These are phyloP conservation scores for Camellia japonica DNA, from an alignment of 148 eudicot species.

Conservation along the genomic window DNA sequence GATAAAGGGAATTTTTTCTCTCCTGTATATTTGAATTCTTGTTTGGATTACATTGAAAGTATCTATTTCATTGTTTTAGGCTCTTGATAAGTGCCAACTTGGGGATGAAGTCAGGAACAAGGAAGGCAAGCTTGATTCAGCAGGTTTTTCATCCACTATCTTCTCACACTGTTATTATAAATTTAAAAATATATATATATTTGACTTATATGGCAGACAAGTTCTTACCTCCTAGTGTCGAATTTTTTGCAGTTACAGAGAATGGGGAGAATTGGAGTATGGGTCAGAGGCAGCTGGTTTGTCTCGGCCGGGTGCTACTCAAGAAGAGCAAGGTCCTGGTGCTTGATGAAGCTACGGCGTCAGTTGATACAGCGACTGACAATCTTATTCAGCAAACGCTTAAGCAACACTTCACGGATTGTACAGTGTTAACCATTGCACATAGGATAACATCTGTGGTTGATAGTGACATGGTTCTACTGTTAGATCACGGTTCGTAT, in stretches of 20 bases:
- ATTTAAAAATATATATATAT: no score
- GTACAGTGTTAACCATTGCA: slow-evolving; percentile 47
- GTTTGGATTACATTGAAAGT: background rate
- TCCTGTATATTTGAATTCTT: no score
- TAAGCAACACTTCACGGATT: slow-evolving; percentile 37
- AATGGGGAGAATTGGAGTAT: slow-evolving; percentile 65
- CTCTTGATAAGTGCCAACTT: slow-evolving; percentile 91
- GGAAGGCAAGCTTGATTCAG: slow-evolving; percentile 74
- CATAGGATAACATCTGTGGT: slow-evolving; percentile 62
- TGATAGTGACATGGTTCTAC: slow-evolving; percentile 70
- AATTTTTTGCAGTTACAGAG: slow-evolving; percentile 44
- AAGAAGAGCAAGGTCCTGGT: slow-evolving; percentile 56
- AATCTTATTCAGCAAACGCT: slow-evolving; percentile 49
- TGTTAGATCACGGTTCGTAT: slow-evolving; percentile 43
- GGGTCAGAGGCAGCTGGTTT: slow-evolving; percentile 62
- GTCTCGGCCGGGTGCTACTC: slow-evolving; percentile 55
- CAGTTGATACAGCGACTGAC: slow-evolving; percentile 64
- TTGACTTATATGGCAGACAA: no score
- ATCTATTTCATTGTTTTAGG: slow-evolving; percentile 33
- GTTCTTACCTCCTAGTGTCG: slow-evolving; percentile 10
- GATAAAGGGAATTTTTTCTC: background rate
- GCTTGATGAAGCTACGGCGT: slow-evolving; percentile 65
- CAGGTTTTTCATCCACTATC: slow-evolving; percentile 40
- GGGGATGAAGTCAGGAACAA: slow-evolving; percentile 78
- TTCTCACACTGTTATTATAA: no score